Conservation (phyloP, 345 rosid species). For the Physaria fendleri region DNA sequence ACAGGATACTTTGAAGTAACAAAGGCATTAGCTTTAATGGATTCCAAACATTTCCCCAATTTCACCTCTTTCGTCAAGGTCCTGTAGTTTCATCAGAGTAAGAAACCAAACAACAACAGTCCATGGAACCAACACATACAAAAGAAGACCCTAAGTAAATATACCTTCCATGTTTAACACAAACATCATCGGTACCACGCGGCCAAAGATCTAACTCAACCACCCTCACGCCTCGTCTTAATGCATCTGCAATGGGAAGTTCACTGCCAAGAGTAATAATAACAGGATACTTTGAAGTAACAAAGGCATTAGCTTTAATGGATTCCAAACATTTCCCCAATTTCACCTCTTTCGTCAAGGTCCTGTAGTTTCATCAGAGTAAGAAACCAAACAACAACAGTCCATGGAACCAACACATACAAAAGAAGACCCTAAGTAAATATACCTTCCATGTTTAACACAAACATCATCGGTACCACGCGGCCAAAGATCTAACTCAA, state of each 20-base stretch:
- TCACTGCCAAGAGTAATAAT: slow-evolving; percentile 74
- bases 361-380: slow-evolving; percentile 42
- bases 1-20: slow-evolving; percentile 59
- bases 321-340: slow-evolving; percentile 58
- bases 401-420: neutral
- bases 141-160: neutral
- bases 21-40: slow-evolving; percentile 66
- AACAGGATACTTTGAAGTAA: slow-evolving; percentile 59
- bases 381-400: neutral
- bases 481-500: slow-evolving; percentile 96
- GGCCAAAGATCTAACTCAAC: slow-evolving; percentile 98
- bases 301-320: slow-evolving; percentile 60
- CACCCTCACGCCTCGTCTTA: slow-evolving; percentile 73
- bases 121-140: neutral
- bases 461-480: slow-evolving; percentile 51
- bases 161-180: slow-evolving; percentile 95
- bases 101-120: slow-evolving; percentile 1
- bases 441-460: slow-evolving; percentile 92
- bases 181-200: slow-evolving; percentile 47
- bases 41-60: slow-evolving; percentile 53
- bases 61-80: slow-evolving; percentile 76
- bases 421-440: neutral
- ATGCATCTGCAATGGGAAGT: too few relatives aligned
- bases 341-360: slow-evolving; percentile 70
- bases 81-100: slow-evolving; percentile 37